Percentiles rank a stretch among this genome's conserved stretches.
Evolutionary conservation across 164 flowering plant species (phyloP).

Genomic region (Amborella trichopoda): DNA sequence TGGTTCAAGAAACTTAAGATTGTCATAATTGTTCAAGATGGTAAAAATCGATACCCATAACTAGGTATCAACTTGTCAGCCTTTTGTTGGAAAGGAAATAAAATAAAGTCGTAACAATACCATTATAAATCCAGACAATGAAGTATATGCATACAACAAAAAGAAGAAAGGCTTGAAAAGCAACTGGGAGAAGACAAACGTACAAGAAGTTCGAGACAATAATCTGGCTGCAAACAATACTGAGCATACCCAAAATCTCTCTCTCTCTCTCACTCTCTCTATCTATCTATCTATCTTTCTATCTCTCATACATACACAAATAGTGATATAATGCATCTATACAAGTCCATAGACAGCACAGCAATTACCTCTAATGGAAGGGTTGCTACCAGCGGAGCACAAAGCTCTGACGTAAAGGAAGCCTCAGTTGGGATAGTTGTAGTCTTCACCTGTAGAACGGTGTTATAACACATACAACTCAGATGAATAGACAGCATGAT

Average conservation of each 20-base stretch:
- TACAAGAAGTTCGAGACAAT: no score
- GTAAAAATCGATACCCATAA: neutral
- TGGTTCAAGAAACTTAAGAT: neutral
- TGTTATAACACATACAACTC: no score
- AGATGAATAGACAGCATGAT: neutral
- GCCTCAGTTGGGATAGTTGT: slow-evolving; percentile 60
- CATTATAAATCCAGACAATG: neutral
- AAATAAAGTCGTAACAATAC: neutral
- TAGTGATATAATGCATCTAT: neutral
- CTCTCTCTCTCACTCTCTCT: no score
- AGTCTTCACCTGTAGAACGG: slow-evolving; percentile 72
- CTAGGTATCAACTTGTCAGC: neutral
- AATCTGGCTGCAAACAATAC: no score
- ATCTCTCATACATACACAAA: neutral
- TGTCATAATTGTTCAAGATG: neutral
- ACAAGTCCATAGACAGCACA: neutral
- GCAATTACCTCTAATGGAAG: slow-evolving; percentile 79
- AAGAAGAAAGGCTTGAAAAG: neutral
- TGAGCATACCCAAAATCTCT: no score
- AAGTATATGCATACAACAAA: neutral
- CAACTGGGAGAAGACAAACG: neutral
- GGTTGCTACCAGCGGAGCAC: slow-evolving; percentile 82
- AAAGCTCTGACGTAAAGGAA: slow-evolving; percentile 45
- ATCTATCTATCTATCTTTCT: neutral
- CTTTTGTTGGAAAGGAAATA: neutral